Evolutionary conservation across 345 rosid species (phyloP), one percentile per base, ranked within the genome.

Genomic region (Aquilaria malaccensis): DNA sequence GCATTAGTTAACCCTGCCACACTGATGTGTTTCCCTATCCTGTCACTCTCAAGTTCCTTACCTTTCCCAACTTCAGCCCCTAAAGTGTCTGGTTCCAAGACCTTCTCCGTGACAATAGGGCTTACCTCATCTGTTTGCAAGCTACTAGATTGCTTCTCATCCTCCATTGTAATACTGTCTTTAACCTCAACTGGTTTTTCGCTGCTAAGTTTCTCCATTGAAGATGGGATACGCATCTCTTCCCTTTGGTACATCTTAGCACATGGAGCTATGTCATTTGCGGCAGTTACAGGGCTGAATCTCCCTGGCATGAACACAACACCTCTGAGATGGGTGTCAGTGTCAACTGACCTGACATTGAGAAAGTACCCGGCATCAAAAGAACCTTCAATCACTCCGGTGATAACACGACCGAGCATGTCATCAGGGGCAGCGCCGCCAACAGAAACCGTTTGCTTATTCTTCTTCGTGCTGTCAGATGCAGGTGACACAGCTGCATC

Each of bases 361-460:
- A 88, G 76, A 50, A 83, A 62, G 58, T 85, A 88, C 30, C 96
- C 89, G 13, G 83, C 87, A 13, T 83, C 92, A 55, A 83, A 81
- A 30, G 81, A 59, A 61, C 85, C 83, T 60, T 81, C 92, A 9
- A 88, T 72, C 55, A 83, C 85, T 41, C 96, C 92, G 55, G 79
- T 64, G 59, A 88, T 75, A 48, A 32, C 55, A 65, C 80, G 68
- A 31, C 96, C 92, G 7, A 83, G 73, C 86, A 85, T 70, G 45
- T 60, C 70, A 41, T 13, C 61, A 22, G 47, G 59, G 63, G 69
- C 65, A 66, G 64, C 48, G 49, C 58, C 61, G 61, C 43, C 53
- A 45, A 70, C 60, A 6, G 46, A 68, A 12, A 30, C 51, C 54
- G 47, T 64, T 74, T 56, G 66, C 31, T 72, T 75, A 65, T 59